Evolutionary conservation across 1,139 yeast genomes (phyloP).

Genomic region (Taphrina flavorubra): DNA sequence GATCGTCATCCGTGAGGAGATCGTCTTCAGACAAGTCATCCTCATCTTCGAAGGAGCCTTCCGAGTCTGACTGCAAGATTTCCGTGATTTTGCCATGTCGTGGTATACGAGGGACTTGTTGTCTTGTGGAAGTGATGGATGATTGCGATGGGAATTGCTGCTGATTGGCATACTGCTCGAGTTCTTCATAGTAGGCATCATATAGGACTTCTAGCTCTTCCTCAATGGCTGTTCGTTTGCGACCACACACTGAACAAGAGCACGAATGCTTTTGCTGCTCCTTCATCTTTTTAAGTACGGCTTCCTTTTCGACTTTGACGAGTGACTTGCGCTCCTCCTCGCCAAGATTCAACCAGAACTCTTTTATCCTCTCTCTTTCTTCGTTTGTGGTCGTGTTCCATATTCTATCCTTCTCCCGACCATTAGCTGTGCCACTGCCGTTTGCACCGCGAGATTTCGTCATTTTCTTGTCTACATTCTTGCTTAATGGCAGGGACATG

Average conservation of each 20-base stretch:
- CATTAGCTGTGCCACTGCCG: constrained; percentile 48
- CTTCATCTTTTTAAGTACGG: constrained; percentile 69
- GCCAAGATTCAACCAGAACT: constrained; percentile 73
- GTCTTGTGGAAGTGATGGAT: constrained; percentile 24
- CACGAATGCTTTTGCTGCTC: constrained; percentile 65
- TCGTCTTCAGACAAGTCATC: constrained; percentile 41
- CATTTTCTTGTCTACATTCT: constrained; percentile 49
- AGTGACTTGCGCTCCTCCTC: constrained; percentile 67
- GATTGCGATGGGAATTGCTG: constrained; percentile 44
- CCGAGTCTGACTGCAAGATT: constrained; percentile 31
- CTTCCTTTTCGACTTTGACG: constrained; percentile 70
- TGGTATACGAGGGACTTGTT: constrained; percentile 36
- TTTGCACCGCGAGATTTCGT: constrained; percentile 55
- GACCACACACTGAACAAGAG: constrained; percentile 80
- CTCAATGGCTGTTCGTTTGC: constrained; percentile 71
- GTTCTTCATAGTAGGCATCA: constrained; percentile 58
- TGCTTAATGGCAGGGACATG: neutral
- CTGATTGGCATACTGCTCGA: constrained; percentile 50
- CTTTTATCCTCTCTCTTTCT: constrained; percentile 63
- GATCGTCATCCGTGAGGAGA: constrained; percentile 24
- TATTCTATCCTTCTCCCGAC: constrained; percentile 54
- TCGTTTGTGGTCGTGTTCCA: constrained; percentile 68
- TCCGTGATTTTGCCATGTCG: constrained; percentile 36
- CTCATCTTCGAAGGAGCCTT: constrained; percentile 45
- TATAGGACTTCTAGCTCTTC: constrained; percentile 80